Conservation (phyloP, 1,139 yeast genomes). For the Wickerhamomyces sp. region DNA sequence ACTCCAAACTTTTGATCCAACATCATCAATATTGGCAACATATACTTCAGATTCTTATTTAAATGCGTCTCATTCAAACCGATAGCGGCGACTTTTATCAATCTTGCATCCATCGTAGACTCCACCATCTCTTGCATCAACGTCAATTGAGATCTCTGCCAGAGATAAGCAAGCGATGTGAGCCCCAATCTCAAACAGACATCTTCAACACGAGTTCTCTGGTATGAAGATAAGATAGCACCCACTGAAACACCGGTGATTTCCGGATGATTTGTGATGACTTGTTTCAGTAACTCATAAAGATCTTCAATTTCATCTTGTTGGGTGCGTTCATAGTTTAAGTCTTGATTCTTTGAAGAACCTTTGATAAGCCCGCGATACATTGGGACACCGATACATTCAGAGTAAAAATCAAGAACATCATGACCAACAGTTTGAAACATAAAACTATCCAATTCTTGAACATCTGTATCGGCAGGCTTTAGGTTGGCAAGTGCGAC, state of each 20-base stretch:
- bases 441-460: conserved; percentile 91
- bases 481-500: conserved; percentile 79
- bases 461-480: conserved; percentile 43
- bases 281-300: conserved; percentile 41
- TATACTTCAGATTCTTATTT: conserved; percentile 59
- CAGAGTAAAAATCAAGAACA: conserved; percentile 56
- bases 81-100: conserved; percentile 89
- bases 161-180: conserved; percentile 67
- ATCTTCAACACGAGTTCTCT: conserved; percentile 86
- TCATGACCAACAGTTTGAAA: conserved; percentile 98
- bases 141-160: conserved; percentile 83
- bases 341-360: conserved; percentile 51
- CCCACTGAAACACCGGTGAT: conserved; percentile 89
- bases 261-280: conserved; percentile 58
- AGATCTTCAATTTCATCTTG: conserved; percentile 89
- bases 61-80: conserved; percentile 67
- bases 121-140: conserved; percentile 78
- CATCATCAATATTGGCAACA: conserved; percentile 52
- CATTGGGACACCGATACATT: conserved; percentile 76
- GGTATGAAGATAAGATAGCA: conserved; percentile 90
- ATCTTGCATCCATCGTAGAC: conserved; percentile 71
- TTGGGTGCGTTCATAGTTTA: conserved; percentile 62
- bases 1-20: conserved; percentile 69
- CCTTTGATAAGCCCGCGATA: conserved; percentile 68
- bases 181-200: conserved; percentile 74